Evolutionary conservation across 1,284 basidiomycete species (phyloP).

Genomic region (Gomphus bonarii): DNA sequence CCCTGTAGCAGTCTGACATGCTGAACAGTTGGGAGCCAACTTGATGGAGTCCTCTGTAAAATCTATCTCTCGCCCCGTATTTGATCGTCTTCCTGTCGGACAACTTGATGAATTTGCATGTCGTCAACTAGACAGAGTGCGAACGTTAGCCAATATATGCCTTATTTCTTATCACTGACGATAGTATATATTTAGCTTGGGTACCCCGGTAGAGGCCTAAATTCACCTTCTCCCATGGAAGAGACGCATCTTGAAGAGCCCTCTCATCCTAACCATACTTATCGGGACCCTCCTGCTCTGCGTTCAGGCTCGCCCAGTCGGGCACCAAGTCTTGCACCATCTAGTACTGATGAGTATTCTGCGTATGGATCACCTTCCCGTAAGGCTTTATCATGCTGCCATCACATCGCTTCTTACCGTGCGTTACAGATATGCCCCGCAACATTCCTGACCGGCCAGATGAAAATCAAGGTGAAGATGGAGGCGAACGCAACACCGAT

Average conservation of each 20-base stretch:
- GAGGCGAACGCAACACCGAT: constrained; percentile 9
- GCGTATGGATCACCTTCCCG: neutral
- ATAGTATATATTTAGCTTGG: neutral
- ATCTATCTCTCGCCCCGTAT: constrained; percentile 76
- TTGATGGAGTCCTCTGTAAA: constrained; percentile 83
- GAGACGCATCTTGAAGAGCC: neutral
- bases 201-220: neutral
- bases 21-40: constrained; percentile 68
- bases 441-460: neutral
- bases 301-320: neutral
- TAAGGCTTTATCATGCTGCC: neutral
- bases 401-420: neutral
- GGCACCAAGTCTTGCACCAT: neutral
- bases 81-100: constrained; percentile 59
- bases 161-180: constrained; percentile 1
- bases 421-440: neutral
- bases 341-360: neutral
- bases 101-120: constrained; percentile 85
- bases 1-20: neutral
- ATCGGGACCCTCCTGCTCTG: neutral
- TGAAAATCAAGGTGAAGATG: neutral
- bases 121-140: constrained; percentile 70
- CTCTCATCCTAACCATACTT: neutral
- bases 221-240: neutral
- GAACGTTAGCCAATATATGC: constrained; percentile 19